Conservation (phyloP, 2,329 filamentous ascomycete species). For the Ceratocystis cubensis region DNA sequence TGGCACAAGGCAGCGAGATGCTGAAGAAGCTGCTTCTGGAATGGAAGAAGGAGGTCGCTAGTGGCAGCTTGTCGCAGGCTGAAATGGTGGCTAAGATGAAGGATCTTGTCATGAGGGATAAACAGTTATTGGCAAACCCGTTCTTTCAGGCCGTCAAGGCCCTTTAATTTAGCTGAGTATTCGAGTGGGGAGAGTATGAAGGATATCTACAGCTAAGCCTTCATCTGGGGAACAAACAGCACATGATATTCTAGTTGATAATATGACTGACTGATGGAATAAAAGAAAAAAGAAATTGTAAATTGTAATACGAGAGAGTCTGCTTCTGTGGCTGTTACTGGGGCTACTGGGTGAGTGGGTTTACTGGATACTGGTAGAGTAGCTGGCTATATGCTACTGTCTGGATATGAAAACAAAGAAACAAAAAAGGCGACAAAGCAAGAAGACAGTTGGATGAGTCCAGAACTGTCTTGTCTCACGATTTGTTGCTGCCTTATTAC, state of each 20-base stretch:
- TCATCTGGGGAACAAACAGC: background rate
- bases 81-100: conserved; percentile 69
- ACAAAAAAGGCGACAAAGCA: background rate
- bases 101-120: conserved; percentile 63
- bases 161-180: conserved; percentile 29
- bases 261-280: background rate
- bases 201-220: background rate
- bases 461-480: background rate
- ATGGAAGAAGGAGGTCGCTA: conserved; percentile 67
- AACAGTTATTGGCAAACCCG: conserved; percentile 49
- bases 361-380: conserved; percentile 11
- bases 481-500: background rate
- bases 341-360: background rate
- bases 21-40: conserved; percentile 70
- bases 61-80: conserved; percentile 50
- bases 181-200: background rate
- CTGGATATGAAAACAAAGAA: conserved; percentile 4
- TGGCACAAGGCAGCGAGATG: conserved; percentile 74
- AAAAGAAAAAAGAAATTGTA: background rate
- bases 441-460: background rate
- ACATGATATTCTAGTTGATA: conserved; percentile 10
- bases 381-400: conserved; percentile 7
- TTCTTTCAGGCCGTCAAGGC: conserved; percentile 58
- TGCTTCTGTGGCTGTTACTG: conserved; percentile 16
- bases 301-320: conserved; percentile 3